phyloP scores from a whole-genome alignment of 768 basidiomycete genomes.

The Lactarius akahatsu region DNA sequence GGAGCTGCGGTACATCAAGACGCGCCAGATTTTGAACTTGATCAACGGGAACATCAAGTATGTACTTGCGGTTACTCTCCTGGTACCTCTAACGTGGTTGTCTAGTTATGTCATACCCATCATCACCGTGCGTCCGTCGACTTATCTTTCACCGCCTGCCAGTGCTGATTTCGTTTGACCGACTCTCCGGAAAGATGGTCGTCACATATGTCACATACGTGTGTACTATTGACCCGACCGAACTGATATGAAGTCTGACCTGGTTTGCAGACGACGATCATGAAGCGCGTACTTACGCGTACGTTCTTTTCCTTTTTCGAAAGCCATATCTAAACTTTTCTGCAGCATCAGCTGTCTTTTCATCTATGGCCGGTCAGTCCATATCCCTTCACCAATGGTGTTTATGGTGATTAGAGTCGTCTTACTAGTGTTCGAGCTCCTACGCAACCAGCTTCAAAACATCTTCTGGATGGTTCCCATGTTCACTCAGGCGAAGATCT shows the following conservation, averaged over 20 bases:
- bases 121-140: slow-evolving; percentile 34
- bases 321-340: background rate
- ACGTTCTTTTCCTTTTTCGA: background rate
- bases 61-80: slow-evolving; percentile 3
- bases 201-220: slow-evolving; percentile 39
- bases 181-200: slow-evolving; percentile 33
- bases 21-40: slow-evolving; percentile 37
- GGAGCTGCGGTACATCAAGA: slow-evolving; percentile 40
- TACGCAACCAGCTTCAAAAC: slow-evolving; percentile 36
- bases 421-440: slow-evolving; percentile 41
- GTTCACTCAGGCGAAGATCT: slow-evolving; percentile 38
- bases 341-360: slow-evolving; percentile 35
- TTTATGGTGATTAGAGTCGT: background rate
- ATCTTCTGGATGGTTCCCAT: slow-evolving; percentile 32
- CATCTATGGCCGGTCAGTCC: slow-evolving; percentile 31
- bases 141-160: background rate
- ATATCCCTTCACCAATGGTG: background rate
- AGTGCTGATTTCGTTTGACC: background rate
- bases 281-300: slow-evolving; percentile 38
- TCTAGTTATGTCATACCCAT: slow-evolving; percentile 41
- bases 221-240: background rate
- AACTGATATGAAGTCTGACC: background rate
- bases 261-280: slow-evolving; percentile 34
- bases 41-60: slow-evolving; percentile 38
- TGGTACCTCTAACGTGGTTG: background rate